phyloP scores from a whole-genome alignment of 1,139 yeast genomes.

The Kodamaea suecica region DNA sequence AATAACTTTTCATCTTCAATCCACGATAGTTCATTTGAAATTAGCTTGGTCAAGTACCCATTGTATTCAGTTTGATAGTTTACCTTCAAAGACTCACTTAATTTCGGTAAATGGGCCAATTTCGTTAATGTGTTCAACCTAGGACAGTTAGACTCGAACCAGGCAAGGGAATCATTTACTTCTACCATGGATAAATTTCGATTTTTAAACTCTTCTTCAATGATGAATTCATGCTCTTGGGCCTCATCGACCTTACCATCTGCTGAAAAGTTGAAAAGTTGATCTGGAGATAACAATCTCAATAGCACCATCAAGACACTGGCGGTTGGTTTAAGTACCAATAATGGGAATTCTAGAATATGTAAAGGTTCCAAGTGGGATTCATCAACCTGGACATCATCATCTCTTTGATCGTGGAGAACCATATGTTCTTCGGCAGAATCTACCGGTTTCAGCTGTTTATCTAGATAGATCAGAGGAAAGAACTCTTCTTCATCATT shows the following conservation, averaged over 20 bases:
- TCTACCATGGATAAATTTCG: conserved; percentile 25
- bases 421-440: neutral
- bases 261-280: conserved; percentile 54
- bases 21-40: conserved; percentile 59
- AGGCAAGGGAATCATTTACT: conserved; percentile 28
- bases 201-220: conserved; percentile 19
- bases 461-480: neutral
- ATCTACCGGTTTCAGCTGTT: neutral
- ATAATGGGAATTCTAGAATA: conserved; percentile 62
- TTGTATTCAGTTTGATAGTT: conserved; percentile 28
- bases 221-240: conserved; percentile 8
- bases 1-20: conserved; percentile 28
- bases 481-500: conserved; percentile 6
- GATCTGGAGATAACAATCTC: conserved; percentile 48
- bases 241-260: conserved; percentile 12
- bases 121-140: conserved; percentile 25
- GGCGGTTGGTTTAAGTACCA: conserved; percentile 48
- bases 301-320: conserved; percentile 46
- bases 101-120: conserved; percentile 26
- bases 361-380: conserved; percentile 43
- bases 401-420: neutral
- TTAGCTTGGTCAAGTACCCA: conserved; percentile 63
- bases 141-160: conserved; percentile 41
- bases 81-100: conserved; percentile 24
- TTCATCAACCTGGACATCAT: conserved; percentile 16